phyloP scores from a whole-genome alignment of 441 rosid species.

The Cnidoscolus chayamansa region DNA sequence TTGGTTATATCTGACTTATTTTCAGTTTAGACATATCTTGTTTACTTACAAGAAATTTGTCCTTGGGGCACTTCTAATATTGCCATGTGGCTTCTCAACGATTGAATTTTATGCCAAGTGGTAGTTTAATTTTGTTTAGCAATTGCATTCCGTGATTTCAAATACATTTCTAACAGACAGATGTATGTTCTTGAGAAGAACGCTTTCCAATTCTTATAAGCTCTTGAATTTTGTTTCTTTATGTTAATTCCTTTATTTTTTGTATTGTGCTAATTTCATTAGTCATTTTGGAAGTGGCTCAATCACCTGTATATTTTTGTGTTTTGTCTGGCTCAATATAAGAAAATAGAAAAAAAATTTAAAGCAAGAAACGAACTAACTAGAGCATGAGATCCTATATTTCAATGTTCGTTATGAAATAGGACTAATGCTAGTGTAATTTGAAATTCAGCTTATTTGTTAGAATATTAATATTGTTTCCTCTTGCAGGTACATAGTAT shows the following conservation, averaged over 20 bases:
- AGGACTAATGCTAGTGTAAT: not conserved
- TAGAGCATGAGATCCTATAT: not conserved
- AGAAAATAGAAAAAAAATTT: not conserved
- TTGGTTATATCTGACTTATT: conserved; percentile 27
- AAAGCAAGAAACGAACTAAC: not conserved
- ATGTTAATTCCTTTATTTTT: not conserved
- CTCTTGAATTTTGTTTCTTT: not conserved
- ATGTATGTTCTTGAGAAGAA: not conserved
- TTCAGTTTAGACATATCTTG: not conserved
- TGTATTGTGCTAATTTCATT: not conserved
- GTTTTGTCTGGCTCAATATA: not conserved
- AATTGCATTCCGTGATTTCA: not conserved
- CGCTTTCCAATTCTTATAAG: not conserved
- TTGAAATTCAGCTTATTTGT: not conserved
- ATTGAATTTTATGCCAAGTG: conserved; percentile 6
- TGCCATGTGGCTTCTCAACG: not conserved
- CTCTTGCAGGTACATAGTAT: not conserved
- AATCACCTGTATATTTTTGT: not conserved
- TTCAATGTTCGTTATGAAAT: not conserved
- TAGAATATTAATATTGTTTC: not conserved
- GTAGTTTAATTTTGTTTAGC: not conserved
- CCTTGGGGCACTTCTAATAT: not conserved
- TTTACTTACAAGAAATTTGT: not conserved
- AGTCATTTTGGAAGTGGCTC: not conserved
- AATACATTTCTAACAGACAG: not conserved